Evolutionary conservation across 306 rosid species (phyloP).

Genomic region (Arachis stenosperma): DNA sequence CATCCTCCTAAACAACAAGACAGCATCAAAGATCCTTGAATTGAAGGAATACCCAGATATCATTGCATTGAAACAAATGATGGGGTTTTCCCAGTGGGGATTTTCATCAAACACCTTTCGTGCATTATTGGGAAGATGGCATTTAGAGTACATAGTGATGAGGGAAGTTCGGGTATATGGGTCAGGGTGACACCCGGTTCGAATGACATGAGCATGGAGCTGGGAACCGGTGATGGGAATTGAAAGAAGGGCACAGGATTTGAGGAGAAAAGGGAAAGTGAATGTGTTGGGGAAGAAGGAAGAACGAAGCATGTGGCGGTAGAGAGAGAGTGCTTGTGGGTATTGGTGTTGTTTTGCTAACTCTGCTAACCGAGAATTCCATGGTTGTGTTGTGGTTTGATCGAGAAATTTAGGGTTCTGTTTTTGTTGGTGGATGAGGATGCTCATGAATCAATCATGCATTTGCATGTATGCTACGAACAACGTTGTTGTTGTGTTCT

Average conservation of each 20-base stretch:
- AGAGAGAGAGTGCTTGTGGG: conserved; percentile 63
- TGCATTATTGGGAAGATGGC: conserved; percentile 46
- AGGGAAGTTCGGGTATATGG: conserved; percentile 80
- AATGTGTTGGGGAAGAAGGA: conserved; percentile 70
- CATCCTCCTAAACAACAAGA: conserved; percentile 42
- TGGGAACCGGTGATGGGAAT: conserved; percentile 60
- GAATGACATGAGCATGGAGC: conserved; percentile 74
- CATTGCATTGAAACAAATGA: conserved; percentile 78
- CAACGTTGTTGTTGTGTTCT: background rate
- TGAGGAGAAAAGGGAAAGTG: conserved; percentile 85
- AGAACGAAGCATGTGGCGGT: conserved; percentile 75
- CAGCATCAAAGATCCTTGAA: conserved; percentile 47
- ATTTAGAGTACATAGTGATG: conserved; percentile 63
- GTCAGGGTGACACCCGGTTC: conserved; percentile 69
- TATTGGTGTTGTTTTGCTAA: conserved; percentile 66
- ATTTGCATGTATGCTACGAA: background rate
- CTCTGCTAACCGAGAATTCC: conserved; percentile 73
- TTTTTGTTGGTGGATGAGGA: background rate
- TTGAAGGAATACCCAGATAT: conserved; percentile 69
- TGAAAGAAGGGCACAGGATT: conserved; percentile 74
- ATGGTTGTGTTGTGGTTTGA: conserved; percentile 37
- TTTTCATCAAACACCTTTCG: conserved; percentile 77
- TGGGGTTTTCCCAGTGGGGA: conserved; percentile 37
- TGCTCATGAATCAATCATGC: background rate
- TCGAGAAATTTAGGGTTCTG: background rate